Evolutionary conservation across 169 alveolate genomes (phyloP).

Genomic region (Plasmodium berghei): DNA sequence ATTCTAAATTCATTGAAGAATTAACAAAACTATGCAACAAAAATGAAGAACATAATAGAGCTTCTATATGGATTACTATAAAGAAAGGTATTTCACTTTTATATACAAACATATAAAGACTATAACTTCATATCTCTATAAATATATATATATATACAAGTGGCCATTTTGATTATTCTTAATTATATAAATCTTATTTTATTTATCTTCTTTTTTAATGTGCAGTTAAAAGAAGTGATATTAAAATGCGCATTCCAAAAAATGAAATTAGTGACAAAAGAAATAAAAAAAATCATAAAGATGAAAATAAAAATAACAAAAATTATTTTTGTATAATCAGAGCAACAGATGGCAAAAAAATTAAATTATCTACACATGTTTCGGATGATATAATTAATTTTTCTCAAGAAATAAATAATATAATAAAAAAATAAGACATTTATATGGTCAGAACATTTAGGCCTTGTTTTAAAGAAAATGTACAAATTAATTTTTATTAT

Average conservation of each 20-base stretch:
- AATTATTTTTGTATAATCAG: constrained; percentile 48
- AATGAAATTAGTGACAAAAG: constrained; percentile 25
- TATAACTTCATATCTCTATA: not conserved
- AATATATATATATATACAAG: not conserved
- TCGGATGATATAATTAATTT: constrained; percentile 40
- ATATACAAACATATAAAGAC: not conserved
- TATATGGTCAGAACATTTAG: no score
- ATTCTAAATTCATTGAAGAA: constrained; percentile 78
- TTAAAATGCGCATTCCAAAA: constrained; percentile 11
- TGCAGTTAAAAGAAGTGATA: constrained; percentile 33
- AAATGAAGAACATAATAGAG: constrained; percentile 74
- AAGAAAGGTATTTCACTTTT: constrained; percentile 77
- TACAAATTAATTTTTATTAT: no score
- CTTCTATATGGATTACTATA: constrained; percentile 84
- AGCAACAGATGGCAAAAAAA: constrained; percentile 70
- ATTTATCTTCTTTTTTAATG: not conserved
- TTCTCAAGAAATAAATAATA: constrained; percentile 47
- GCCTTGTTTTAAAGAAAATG: no score
- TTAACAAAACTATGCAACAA: constrained; percentile 76
- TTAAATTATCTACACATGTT: constrained; percentile 56
- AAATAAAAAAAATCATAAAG: constrained; percentile 32
- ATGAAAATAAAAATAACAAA: constrained; percentile 27
- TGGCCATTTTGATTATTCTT: not conserved
- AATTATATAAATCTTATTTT: not conserved
- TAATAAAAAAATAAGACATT: constrained; percentile 17